Percentiles rank a stretch among this genome's conserved stretches.
Evolutionary conservation across 176 grass and related monocot species (phyloP).

Genomic region (Carex littledalei): DNA sequence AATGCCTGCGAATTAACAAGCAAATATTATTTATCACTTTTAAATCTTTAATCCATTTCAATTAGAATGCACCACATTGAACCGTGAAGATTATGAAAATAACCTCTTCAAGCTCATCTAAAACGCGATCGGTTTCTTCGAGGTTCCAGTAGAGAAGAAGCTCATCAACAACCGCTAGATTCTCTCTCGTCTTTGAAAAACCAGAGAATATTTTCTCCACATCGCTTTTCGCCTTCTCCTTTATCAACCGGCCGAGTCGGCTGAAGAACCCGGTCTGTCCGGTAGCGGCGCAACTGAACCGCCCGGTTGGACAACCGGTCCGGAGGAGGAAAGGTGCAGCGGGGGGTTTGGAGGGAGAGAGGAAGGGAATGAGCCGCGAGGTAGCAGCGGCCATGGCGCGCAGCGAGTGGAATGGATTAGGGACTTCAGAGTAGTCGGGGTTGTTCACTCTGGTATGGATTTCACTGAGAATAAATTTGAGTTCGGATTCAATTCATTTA

Average conservation of each 20-base stretch:
- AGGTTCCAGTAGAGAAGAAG: constrained; percentile 99
- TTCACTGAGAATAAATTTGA: background rate
- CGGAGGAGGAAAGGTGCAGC: background rate
- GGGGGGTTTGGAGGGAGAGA: constrained; percentile 28
- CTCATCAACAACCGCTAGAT: constrained; percentile 87
- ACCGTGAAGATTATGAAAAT: background rate
- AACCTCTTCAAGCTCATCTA: constrained; percentile 95
- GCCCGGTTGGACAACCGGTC: background rate
- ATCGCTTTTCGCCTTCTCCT: constrained; percentile 99
- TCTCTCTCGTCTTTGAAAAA: constrained; percentile 97
- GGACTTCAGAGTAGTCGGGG: background rate
- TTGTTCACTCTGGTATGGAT: background rate
- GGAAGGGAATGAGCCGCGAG: constrained; percentile 43
- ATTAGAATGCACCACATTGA: background rate
- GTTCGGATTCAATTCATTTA: background rate
- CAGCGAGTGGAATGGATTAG: constrained; percentile 22
- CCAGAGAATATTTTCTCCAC: constrained; percentile 97
- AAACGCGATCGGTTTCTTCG: constrained; percentile 80
- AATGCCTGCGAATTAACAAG: constrained; percentile 45
- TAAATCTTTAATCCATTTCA: background rate
- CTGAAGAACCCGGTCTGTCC: constrained; percentile 96
- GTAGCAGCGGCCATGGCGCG: constrained; percentile 50
- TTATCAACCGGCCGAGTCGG: constrained; percentile 86
- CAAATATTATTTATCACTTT: background rate
- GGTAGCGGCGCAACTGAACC: constrained; percentile 41